A percentile compares a stretch with the other conserved stretches of the same genome.
Evolutionary conservation across 2,329 filamentous ascomycete genomes (phyloP).

Genomic region (Thelonectria blattea): DNA sequence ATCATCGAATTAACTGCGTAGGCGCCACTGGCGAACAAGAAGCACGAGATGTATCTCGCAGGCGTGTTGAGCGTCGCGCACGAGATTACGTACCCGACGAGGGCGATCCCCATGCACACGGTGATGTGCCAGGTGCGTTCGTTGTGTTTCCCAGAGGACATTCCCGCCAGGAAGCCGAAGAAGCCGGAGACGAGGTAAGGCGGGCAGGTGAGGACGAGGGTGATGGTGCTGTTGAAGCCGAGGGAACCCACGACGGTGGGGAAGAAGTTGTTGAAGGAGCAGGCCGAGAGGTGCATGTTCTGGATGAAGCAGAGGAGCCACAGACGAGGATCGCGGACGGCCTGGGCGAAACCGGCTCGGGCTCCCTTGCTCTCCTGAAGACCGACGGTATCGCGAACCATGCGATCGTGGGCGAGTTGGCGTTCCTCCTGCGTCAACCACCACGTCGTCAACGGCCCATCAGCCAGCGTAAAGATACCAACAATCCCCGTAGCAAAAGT

Average conservation of each 20-base stretch:
- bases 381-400: slow-evolving; percentile 40
- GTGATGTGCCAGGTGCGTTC: slow-evolving; percentile 46
- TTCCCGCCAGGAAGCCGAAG: slow-evolving; percentile 49
- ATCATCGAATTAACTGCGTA: slow-evolving; percentile 51
- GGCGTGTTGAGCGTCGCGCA: slow-evolving; percentile 39
- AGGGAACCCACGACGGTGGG: slow-evolving; percentile 49
- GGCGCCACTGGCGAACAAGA: slow-evolving; percentile 45
- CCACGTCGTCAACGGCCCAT: slow-evolving; percentile 46
- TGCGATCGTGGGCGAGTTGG: slow-evolving; percentile 50
- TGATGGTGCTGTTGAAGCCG: slow-evolving; percentile 53
- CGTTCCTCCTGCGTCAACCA: slow-evolving; percentile 47
- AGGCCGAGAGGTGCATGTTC: slow-evolving; percentile 38
- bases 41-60: slow-evolving; percentile 43
- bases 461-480: slow-evolving; percentile 44
- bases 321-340: slow-evolving; percentile 37
- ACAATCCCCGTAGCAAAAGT: slow-evolving; percentile 40
- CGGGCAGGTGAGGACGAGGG: slow-evolving; percentile 54
- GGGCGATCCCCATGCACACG: slow-evolving; percentile 45
- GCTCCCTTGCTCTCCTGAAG: slow-evolving; percentile 46
- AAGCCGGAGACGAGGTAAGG: slow-evolving; percentile 52
- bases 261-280: slow-evolving; percentile 43
- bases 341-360: slow-evolving; percentile 36
- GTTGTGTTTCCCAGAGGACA: slow-evolving; percentile 51
- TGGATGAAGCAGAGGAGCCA: slow-evolving; percentile 40
- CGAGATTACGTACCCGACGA: slow-evolving; percentile 48